These are phyloP conservation scores for Solanum microdontum DNA, from an alignment of 257 asterid genomes.

Conservation along the genomic window DNA sequence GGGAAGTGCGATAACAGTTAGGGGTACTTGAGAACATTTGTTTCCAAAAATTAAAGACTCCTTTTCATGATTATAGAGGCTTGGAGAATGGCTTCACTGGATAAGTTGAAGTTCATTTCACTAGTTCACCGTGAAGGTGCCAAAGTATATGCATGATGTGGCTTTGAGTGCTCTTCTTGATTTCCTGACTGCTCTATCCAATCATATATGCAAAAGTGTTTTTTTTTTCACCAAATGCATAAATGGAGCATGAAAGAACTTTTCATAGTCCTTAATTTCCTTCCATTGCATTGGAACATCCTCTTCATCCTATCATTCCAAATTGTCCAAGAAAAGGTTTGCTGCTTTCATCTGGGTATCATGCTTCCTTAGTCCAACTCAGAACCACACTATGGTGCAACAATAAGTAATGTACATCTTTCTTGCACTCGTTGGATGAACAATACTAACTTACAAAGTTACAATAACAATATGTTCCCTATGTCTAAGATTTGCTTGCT, in stretches of 20 bases:
- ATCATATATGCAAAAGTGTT: background rate
- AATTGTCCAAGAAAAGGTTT: background rate
- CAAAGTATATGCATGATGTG: background rate
- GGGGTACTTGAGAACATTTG: background rate
- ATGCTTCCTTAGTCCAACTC: background rate
- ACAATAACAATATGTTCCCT: background rate
- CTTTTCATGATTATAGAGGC: background rate
- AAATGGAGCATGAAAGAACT: background rate
- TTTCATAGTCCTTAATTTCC: background rate
- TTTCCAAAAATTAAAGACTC: background rate
- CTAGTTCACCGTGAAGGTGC: background rate
- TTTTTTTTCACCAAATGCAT: background rate
- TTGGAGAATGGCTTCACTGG: background rate
- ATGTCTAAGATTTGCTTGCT: background rate
- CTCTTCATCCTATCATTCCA: background rate
- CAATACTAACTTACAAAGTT: background rate
- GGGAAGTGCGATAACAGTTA: background rate
- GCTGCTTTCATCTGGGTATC: background rate
- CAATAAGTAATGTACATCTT: background rate
- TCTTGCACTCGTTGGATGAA: background rate
- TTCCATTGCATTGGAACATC: background rate
- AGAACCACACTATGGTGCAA: background rate
- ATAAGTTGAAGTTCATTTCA: background rate
- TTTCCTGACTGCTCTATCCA: background rate
- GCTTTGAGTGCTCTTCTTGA: background rate